These are phyloP conservation scores for Pugionium cornutum DNA, from an alignment of 345 rosid species.

Conservation along the genomic window DNA sequence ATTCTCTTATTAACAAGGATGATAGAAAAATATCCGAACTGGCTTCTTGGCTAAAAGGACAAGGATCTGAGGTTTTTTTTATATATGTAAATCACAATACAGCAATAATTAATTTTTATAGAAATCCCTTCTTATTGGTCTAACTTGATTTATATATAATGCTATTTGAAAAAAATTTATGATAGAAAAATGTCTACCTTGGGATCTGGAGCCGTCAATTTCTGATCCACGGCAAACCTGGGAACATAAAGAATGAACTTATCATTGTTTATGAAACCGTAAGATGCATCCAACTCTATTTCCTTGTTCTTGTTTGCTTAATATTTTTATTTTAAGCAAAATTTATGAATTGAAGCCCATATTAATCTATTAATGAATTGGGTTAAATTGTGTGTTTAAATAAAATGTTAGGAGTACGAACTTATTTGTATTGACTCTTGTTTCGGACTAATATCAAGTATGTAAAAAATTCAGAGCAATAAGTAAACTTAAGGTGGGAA, in stretches of 20 bases:
- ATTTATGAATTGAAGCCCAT: neutral
- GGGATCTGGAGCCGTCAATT: constrained; percentile 27
- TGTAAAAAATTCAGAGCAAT: neutral
- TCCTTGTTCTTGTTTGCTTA: neutral
- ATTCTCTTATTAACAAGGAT: constrained; percentile 1
- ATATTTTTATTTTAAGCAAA: neutral
- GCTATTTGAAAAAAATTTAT: no score
- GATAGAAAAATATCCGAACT: neutral
- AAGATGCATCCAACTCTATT: constrained; percentile 15
- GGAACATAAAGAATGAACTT: constrained; percentile 3
- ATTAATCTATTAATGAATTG: no score
- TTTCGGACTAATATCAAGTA: neutral
- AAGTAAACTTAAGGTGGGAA: neutral
- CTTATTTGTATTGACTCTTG: neutral
- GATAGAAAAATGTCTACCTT: neutral
- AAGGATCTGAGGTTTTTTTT: no score
- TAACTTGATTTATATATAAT: no score
- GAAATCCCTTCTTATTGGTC: no score
- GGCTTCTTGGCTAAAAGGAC: no score
- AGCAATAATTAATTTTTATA: no score
- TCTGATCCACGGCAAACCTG: neutral
- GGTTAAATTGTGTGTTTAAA: no score
- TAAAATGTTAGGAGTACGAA: neutral
- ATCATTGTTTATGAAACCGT: neutral
- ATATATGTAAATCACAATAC: no score